Evolutionary conservation across 306 rosid species (phyloP), one percentile per base, ranked within the genome.

Genomic region (Heteromeles arbutifolia): DNA sequence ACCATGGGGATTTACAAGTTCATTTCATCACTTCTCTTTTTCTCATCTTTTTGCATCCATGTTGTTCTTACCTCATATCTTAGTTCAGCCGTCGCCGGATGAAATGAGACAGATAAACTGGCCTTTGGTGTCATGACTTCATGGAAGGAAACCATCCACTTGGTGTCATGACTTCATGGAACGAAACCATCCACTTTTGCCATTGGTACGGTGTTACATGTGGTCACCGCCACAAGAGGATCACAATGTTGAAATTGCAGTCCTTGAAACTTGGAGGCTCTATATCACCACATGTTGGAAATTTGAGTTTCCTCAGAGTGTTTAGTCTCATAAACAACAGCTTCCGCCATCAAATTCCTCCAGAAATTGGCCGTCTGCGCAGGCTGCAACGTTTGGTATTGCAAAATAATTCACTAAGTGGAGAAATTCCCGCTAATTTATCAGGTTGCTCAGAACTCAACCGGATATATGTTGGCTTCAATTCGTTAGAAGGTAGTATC

Each of bases 391-490:
- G 0, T 8, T 57, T 57, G 7, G 15, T 1, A 1, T n/a, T 57
- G 63, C 5, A 0, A 0, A 57, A 57, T n/a, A 57, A 57, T 57
- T 57, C 29, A 21, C 15, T 57, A 17, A 57, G 63, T 9, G 26
- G 63, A 1, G 6, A 57, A 57, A 54, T 54, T 8, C 63, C 29
- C 0, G 0, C 29, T 9, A 22, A 57, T 57, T 21, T 57, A 22
- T 22, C 14, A 8, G 14, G 28, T 10, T 57, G 63, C 28, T 21
- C 29, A 8, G 0, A 57, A 57, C 28, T 57, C 14, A 22, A 1
- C 13, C 3, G 0, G 28, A 21, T 57, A 3, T 0, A 3, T 57
- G 0, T 21, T 10, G 28, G 6, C 4, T 1, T 3, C 28, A 57
- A 57, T 57, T 57, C 21, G 5, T 11, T 21, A 3, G 62, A 2